phyloP scores from a whole-genome alignment of 1,284 basidiomycete species.

The Puccinia triticina region DNA sequence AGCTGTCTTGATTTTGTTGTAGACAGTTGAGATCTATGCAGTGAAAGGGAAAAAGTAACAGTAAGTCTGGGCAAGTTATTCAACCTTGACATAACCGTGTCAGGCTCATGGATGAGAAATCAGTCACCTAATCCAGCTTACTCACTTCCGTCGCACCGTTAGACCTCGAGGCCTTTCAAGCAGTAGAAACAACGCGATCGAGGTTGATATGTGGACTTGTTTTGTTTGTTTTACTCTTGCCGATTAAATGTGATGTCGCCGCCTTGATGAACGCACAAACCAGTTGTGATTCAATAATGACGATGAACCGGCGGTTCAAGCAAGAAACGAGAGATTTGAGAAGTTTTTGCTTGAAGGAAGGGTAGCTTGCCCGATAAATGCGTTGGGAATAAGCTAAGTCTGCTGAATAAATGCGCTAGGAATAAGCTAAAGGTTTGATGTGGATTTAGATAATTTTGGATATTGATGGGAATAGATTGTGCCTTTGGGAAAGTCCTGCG shows the following conservation, averaged over 20 bases:
- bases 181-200: not conserved
- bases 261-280: not conserved
- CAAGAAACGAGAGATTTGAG: not conserved
- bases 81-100: no score
- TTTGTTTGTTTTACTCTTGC: not conserved
- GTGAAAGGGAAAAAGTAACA: not conserved
- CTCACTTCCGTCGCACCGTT: not conserved
- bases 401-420: not conserved
- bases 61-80: no score
- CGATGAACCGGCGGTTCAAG: not conserved
- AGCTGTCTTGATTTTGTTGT: not conserved
- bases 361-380: no score
- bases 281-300: slow-evolving; percentile 6
- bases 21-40: no score
- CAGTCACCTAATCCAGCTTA: not conserved
- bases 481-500: not conserved
- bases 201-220: not conserved
- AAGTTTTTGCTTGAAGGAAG: not conserved
- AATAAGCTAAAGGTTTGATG: not conserved
- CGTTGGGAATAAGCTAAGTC: no score
- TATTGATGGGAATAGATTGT: not conserved
- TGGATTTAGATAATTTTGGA: not conserved
- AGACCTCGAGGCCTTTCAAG: not conserved
- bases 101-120: no score
- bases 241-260: not conserved